phyloP scores from a whole-genome alignment of 306 rosid species.

The Acacia crassicarpa region DNA sequence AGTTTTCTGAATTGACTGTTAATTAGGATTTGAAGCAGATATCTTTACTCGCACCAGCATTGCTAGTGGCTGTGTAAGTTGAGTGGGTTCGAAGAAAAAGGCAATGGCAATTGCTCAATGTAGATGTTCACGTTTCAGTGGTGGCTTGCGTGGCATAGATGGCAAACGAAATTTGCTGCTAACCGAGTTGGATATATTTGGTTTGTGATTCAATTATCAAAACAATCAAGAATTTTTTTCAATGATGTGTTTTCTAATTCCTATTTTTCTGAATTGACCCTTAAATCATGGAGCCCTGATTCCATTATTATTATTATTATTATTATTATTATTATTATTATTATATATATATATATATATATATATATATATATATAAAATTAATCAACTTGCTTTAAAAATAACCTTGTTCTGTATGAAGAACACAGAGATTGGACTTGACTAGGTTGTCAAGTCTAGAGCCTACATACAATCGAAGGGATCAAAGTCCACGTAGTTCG shows the following conservation, averaged over 20 bases:
- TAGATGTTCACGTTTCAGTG: neutral
- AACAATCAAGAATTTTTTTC: neutral
- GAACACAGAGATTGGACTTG: no score
- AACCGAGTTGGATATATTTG: neutral
- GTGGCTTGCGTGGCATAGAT: neutral
- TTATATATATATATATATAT: neutral
- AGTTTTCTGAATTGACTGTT: neutral
- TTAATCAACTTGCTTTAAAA: neutral
- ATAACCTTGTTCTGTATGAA: no score
- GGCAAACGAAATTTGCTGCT: neutral
- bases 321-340: no score
- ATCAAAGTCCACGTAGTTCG: no score
- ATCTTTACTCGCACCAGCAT: slow-evolving; percentile 56
- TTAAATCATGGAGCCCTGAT: neutral
- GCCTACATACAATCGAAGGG: no score
- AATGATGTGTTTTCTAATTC: neutral
- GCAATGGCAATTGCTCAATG: neutral
- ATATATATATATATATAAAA: neutral
- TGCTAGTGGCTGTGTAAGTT: slow-evolving; percentile 59
- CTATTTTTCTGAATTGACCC: neutral
- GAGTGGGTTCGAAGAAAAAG: slow-evolving; percentile 30
- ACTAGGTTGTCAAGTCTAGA: no score
- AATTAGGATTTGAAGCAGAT: slow-evolving; percentile 45
- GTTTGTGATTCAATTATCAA: neutral
- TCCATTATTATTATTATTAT: neutral